phyloP scores from a whole-genome alignment of 257 asterid genomes.

The Solanum bulbocastanum region DNA sequence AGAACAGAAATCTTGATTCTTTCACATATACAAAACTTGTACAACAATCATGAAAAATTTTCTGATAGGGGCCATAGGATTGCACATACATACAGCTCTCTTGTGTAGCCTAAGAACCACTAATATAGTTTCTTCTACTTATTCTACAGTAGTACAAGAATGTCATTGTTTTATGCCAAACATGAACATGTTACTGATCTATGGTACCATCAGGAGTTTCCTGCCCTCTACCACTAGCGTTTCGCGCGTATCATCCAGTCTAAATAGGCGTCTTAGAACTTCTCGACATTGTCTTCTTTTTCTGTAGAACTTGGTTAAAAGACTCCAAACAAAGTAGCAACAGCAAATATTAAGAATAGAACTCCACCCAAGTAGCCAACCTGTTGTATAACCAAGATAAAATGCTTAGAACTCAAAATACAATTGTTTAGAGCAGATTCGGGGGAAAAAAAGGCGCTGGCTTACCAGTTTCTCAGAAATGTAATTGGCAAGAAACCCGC shows the following conservation, averaged over 20 bases:
- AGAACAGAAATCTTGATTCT: background rate
- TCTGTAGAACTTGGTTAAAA: constrained; percentile 29
- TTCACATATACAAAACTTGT: background rate
- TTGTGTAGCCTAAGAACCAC: background rate
- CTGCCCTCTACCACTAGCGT: background rate
- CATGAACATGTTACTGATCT: background rate
- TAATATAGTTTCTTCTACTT: background rate
- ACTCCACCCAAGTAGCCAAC: constrained; percentile 91
- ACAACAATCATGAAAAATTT: background rate
- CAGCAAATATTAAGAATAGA: constrained; percentile 62
- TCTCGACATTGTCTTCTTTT: background rate
- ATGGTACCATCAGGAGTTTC: background rate
- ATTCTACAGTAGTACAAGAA: constrained; percentile 3
- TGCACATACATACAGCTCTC: background rate
- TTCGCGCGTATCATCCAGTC: background rate
- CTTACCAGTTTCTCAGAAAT: constrained; percentile 93
- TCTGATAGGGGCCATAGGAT: background rate
- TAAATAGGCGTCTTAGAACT: background rate
- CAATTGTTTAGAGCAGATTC: background rate
- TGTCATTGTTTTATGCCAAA: background rate
- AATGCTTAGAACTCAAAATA: background rate
- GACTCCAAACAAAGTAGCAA: constrained; percentile 84
- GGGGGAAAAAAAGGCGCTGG: background rate
- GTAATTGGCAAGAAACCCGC: constrained; percentile 84
- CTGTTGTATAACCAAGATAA: constrained; percentile 26